Percentiles rank a stretch among this genome's conserved stretches.
Conservation (phyloP, 2,329 filamentous ascomycete species). For the Macroventuria anomochaeta region DNA sequence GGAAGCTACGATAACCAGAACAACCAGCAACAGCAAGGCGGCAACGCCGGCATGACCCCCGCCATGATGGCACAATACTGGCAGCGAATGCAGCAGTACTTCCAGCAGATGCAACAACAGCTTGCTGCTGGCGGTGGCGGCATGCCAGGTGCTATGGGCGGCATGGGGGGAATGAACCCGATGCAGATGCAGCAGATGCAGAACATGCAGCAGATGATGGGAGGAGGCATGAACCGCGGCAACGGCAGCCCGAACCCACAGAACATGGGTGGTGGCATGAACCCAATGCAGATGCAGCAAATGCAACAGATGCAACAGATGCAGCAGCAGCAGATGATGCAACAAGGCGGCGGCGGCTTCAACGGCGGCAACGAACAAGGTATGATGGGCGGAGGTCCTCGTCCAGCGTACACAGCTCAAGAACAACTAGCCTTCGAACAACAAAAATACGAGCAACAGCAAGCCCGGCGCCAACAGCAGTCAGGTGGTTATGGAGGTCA, state of each 20-base stretch:
- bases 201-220: conserved; percentile 47
- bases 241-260: conserved; percentile 45
- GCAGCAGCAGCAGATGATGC: conserved; percentile 54
- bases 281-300: conserved; percentile 70
- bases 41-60: conserved; percentile 75
- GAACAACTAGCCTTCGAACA: conserved; percentile 79
- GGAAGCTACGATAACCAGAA: conserved; percentile 55
- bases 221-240: conserved; percentile 37
- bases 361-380: conserved; percentile 53
- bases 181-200: conserved; percentile 55
- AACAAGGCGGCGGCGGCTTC: conserved; percentile 52
- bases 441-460: conserved; percentile 77
- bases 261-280: conserved; percentile 60
- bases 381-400: conserved; percentile 50
- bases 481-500: conserved; percentile 55
- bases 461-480: conserved; percentile 61
- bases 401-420: conserved; percentile 68
- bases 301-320: conserved; percentile 71
- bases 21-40: conserved; percentile 52
- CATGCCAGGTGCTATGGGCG: conserved; percentile 51
- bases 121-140: conserved; percentile 64
- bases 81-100: conserved; percentile 98
- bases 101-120: conserved; percentile 91
- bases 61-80: conserved; percentile 99
- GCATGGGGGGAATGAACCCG: conserved; percentile 66